phyloP scores from a whole-genome alignment of 2,329 filamentous ascomycete species.

The Aspergillus awamori region DNA sequence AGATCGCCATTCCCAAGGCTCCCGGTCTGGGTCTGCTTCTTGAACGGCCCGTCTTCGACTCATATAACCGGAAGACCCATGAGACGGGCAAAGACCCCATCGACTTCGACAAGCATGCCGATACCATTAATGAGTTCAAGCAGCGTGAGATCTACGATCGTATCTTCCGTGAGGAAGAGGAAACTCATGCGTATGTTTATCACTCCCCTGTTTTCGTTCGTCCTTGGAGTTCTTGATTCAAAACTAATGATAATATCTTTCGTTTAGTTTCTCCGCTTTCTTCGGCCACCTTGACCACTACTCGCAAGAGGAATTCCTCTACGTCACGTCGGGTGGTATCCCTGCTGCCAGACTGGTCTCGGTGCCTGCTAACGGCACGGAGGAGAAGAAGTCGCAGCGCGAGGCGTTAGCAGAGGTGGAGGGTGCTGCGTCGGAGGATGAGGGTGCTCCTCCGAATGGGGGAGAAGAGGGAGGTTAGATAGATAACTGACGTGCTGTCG shows the following conservation, averaged over 20 bases:
- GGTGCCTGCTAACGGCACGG: slow-evolving; percentile 4
- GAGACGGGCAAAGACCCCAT: slow-evolving; percentile 64
- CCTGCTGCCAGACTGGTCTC: slow-evolving; percentile 55
- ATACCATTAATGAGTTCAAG: slow-evolving; percentile 85
- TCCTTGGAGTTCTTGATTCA: neutral
- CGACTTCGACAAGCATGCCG: slow-evolving; percentile 76
- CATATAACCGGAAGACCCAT: slow-evolving; percentile 75
- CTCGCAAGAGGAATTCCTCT: slow-evolving; percentile 71
- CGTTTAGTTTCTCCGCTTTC: slow-evolving; percentile 69
- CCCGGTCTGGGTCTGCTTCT: slow-evolving; percentile 85
- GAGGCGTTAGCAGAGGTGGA: slow-evolving; percentile 40
- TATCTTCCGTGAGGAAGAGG: slow-evolving; percentile 88
- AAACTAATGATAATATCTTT: neutral
- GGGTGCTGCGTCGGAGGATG: slow-evolving; percentile 33
- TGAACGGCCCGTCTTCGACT: slow-evolving; percentile 88
- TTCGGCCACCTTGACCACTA: slow-evolving; percentile 80
- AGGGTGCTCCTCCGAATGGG: slow-evolving; percentile 18
- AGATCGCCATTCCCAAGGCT: slow-evolving; percentile 90
- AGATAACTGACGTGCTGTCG: neutral
- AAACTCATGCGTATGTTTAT: slow-evolving; percentile 75
- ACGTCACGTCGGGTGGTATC: slow-evolving; percentile 71
- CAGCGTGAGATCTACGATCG: slow-evolving; percentile 86
- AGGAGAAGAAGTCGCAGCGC: slow-evolving; percentile 29
- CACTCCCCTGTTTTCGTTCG: slow-evolving; percentile 5
- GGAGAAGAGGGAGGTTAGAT: neutral